These are phyloP conservation scores for Dioscorea dumetorum DNA, from an alignment of 106 monocot species.

Conservation along the genomic window DNA sequence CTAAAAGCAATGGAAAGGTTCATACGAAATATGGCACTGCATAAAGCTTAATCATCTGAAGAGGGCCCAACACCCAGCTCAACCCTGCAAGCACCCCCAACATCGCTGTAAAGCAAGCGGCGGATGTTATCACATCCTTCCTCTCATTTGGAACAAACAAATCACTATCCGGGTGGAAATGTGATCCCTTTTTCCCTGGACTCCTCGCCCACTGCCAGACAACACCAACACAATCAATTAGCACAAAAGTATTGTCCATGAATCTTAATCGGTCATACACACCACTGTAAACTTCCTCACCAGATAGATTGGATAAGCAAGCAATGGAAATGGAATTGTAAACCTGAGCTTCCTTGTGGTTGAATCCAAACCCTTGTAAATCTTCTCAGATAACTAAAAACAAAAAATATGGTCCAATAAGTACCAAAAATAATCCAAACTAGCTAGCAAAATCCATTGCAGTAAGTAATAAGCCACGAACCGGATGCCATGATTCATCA, in stretches of 20 bases:
- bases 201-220: conserved; percentile 40
- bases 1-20: background rate
- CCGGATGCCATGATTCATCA: conserved; percentile 99
- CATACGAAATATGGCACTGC: conserved; percentile 57
- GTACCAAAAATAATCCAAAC: too few relatives aligned
- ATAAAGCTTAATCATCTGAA: conserved; percentile 60
- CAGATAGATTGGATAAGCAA: conserved; percentile 59
- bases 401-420: background rate
- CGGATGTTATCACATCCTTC: conserved; percentile 50
- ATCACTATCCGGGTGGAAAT: conserved; percentile 62
- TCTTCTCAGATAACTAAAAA: conserved; percentile 54
- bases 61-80: conserved; percentile 25
- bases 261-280: background rate
- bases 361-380: conserved; percentile 45
- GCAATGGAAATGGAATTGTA: conserved; percentile 65
- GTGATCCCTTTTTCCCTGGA: conserved; percentile 74
- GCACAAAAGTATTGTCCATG: background rate
- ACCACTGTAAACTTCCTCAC: conserved; percentile 12
- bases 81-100: conserved; percentile 38
- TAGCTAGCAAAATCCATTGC: too few relatives aligned
- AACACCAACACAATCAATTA: background rate
- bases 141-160: conserved; percentile 49
- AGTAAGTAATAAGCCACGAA: conserved; percentile 15
- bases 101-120: conserved; percentile 58
- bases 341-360: conserved; percentile 38